Conservation (phyloP, 1,139 yeast species). For the Yamadazyma trypodendri region DNA sequence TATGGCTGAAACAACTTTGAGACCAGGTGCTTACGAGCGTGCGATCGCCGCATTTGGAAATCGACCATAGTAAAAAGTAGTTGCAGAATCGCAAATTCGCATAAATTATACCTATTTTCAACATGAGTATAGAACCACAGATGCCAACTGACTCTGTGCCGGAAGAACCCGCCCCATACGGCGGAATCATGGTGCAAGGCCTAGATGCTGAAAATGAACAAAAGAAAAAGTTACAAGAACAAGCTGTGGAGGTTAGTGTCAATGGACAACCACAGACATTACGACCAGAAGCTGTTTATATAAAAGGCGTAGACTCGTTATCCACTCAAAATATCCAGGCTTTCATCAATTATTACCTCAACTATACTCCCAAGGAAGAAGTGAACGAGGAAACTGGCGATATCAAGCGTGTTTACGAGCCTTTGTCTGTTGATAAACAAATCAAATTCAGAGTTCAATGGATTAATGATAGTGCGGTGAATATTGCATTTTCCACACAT, state of each 20-base stretch:
- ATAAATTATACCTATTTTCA: neutral
- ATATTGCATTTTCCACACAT: constrained; percentile 49
- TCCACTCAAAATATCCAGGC: constrained; percentile 63
- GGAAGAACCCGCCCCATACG: constrained; percentile 41
- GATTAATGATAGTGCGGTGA: constrained; percentile 65
- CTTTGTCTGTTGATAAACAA: constrained; percentile 28
- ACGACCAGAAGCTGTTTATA: constrained; percentile 51
- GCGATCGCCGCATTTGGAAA: no score
- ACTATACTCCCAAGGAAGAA: constrained; percentile 24
- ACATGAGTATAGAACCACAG: neutral
- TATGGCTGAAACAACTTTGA: no score
- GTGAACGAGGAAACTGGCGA: constrained; percentile 20
- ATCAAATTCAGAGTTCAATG: constrained; percentile 55
- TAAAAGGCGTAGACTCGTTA: constrained; percentile 67
- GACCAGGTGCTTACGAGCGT: no score
- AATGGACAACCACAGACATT: constrained; percentile 30
- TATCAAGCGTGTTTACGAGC: constrained; percentile 21
- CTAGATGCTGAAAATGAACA: constrained; percentile 39
- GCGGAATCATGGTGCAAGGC: constrained; percentile 42
- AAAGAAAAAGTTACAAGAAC: constrained; percentile 30
- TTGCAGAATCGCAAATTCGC: neutral
- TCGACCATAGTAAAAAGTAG: no score
- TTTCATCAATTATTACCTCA: constrained; percentile 51
- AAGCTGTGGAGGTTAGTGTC: constrained; percentile 34
- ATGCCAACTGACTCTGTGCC: constrained; percentile 1